Percentiles rank a stretch among this genome's conserved stretches.
phyloP scores from a whole-genome alignment of 768 basidiomycete genomes.

The Suillus subluteus region DNA sequence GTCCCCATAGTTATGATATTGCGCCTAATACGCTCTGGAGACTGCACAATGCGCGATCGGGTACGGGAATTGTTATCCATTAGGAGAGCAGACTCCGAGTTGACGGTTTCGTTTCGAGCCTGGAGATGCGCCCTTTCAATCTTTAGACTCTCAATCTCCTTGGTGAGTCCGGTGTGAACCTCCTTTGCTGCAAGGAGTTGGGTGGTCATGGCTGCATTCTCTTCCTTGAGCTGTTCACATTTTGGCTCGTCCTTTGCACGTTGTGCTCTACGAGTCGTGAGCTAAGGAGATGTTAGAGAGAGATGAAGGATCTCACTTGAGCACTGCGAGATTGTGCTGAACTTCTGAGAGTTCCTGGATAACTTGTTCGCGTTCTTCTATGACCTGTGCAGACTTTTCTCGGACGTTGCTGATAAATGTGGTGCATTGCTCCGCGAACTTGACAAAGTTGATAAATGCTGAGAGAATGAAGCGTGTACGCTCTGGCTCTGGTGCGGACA shows the following conservation, averaged over 20 bases:
- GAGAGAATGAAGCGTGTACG: constrained; percentile 79
- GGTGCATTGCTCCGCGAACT: constrained; percentile 80
- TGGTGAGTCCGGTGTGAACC: constrained; percentile 56
- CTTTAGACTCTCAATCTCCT: constrained; percentile 74
- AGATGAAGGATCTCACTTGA: constrained; percentile 51
- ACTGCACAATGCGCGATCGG: constrained; percentile 82
- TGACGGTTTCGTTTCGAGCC: constrained; percentile 70
- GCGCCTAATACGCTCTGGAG: constrained; percentile 86
- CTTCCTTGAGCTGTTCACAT: constrained; percentile 58
- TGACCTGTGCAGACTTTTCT: constrained; percentile 56
- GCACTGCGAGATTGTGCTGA: constrained; percentile 51
- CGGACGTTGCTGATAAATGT: constrained; percentile 64
- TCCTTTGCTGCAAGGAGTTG: constrained; percentile 75
- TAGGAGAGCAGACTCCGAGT: constrained; percentile 59
- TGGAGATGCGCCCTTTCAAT: constrained; percentile 66
- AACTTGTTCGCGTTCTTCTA: constrained; percentile 65
- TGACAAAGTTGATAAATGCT: constrained; percentile 92
- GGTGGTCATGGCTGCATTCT: constrained; percentile 63
- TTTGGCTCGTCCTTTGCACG: constrained; percentile 71
- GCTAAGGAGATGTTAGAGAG: neutral
- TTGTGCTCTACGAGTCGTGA: constrained; percentile 48
- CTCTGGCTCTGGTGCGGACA: constrained; percentile 71
- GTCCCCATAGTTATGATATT: constrained; percentile 78
- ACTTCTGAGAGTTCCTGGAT: constrained; percentile 50
- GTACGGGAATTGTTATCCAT: constrained; percentile 66